phyloP scores from a whole-genome alignment of 2,329 filamentous ascomycete genomes.

The Aspergillus sclerotialis region DNA sequence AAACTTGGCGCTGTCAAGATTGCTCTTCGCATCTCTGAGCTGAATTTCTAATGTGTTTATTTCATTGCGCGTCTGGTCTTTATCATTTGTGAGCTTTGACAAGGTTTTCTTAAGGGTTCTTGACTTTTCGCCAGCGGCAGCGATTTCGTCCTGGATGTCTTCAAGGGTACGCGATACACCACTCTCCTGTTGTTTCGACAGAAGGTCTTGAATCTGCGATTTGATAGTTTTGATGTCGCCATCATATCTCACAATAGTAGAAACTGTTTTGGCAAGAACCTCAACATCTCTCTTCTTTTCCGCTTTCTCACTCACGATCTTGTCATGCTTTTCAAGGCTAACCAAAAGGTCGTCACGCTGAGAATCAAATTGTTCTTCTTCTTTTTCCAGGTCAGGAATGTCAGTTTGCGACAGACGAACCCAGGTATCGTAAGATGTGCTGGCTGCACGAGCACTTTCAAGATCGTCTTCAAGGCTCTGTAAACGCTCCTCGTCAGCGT shows the following conservation, averaged over 20 bases:
- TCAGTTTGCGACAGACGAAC: constrained; percentile 60
- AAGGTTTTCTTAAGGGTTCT: constrained; percentile 58
- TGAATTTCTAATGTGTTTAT: constrained; percentile 70
- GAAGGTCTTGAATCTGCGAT: constrained; percentile 65
- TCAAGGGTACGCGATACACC: constrained; percentile 64
- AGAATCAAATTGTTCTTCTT: constrained; percentile 55
- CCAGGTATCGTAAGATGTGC: constrained; percentile 67
- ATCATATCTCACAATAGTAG: constrained; percentile 65
- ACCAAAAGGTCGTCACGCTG: constrained; percentile 56
- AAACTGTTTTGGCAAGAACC: constrained; percentile 66
- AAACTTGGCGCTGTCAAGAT: constrained; percentile 62
- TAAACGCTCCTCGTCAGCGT: constrained; percentile 56
- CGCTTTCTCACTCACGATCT: constrained; percentile 53
- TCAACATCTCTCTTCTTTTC: constrained; percentile 68
- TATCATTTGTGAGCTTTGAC: constrained; percentile 60
- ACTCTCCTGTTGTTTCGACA: constrained; percentile 65
- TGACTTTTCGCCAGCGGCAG: constrained; percentile 59
- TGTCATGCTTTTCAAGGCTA: constrained; percentile 62
- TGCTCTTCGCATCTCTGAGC: constrained; percentile 65
- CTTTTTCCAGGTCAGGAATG: constrained; percentile 60
- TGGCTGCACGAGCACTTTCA: constrained; percentile 55
- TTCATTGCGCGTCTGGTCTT: constrained; percentile 62
- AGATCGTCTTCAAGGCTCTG: constrained; percentile 56
- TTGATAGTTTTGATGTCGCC: constrained; percentile 66
- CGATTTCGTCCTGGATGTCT: constrained; percentile 74